These are phyloP conservation scores for Tuber calosporum DNA, from an alignment of 495 filamentous ascomycete genomes.

Conservation along the genomic window DNA sequence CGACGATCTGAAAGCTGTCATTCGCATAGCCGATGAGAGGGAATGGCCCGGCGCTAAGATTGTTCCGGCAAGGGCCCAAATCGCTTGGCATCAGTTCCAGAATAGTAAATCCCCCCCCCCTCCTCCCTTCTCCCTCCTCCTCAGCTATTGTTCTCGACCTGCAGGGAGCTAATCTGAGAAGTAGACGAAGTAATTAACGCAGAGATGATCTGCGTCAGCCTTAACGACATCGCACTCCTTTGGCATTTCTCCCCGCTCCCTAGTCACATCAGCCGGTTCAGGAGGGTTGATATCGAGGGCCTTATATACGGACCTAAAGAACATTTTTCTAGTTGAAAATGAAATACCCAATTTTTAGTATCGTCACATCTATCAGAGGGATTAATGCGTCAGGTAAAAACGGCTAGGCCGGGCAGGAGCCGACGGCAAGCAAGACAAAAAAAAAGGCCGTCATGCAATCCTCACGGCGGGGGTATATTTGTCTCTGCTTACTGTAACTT, in stretches of 20 bases:
- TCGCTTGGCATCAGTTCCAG: conserved; percentile 62
- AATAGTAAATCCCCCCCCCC: conserved; percentile 52
- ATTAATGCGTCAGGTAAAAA: background rate
- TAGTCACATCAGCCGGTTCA: conserved; percentile 72
- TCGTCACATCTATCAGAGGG: background rate
- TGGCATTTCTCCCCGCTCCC: conserved; percentile 60
- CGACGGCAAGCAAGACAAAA: background rate
- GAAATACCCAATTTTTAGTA: background rate
- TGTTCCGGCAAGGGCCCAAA: conserved; percentile 68
- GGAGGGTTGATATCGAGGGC: conserved; percentile 67
- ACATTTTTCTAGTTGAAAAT: background rate
- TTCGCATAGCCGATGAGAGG: conserved; percentile 57
- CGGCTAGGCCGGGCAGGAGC: background rate
- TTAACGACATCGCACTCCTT: conserved; percentile 69
- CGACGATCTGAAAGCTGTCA: conserved; percentile 61
- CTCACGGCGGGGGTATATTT: background rate
- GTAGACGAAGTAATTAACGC: conserved; percentile 65
- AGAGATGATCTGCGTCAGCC: conserved; percentile 71
- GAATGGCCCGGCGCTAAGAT: conserved; percentile 67
- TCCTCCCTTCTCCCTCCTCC: background rate
- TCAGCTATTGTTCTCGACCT: background rate
- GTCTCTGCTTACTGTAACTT: background rate
- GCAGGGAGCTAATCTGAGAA: background rate
- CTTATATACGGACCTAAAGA: conserved; percentile 41
- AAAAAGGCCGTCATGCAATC: background rate